A percentile compares a stretch with the other conserved stretches of the same genome.
phyloP scores from a whole-genome alignment of 2,329 filamentous ascomycete species.

The Xylaria sp. region DNA sequence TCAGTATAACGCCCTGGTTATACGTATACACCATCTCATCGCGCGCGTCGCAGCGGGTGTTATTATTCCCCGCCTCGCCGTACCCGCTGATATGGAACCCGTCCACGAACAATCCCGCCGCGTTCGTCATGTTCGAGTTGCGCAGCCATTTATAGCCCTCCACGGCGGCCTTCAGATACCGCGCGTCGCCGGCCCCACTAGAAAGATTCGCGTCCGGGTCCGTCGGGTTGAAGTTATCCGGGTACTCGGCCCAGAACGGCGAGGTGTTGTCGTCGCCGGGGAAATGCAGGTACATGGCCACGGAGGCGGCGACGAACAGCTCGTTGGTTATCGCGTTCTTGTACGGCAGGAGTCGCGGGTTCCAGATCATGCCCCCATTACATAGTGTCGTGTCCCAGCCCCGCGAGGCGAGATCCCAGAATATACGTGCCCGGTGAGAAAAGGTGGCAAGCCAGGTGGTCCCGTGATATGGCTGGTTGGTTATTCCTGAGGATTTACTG shows the following conservation, averaged over 20 bases:
- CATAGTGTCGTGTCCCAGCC: constrained; percentile 87
- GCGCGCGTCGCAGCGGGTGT: constrained; percentile 76
- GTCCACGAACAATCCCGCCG: constrained; percentile 77
- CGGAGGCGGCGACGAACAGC: constrained; percentile 82
- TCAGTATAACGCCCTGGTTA: constrained; percentile 90
- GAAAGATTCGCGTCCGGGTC: constrained; percentile 45
- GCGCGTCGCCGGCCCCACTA: constrained; percentile 56
- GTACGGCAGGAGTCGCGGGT: constrained; percentile 78
- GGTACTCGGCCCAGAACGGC: constrained; percentile 61
- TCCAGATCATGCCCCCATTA: constrained; percentile 90
- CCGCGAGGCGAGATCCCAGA: constrained; percentile 78
- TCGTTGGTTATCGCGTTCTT: constrained; percentile 98
- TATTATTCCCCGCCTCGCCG: constrained; percentile 63
- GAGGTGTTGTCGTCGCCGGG: constrained; percentile 78
- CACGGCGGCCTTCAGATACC: constrained; percentile 74
- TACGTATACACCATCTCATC: constrained; percentile 95
- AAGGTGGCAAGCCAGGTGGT: constrained; percentile 76
- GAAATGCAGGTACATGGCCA: constrained; percentile 89
- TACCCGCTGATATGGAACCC: constrained; percentile 84
- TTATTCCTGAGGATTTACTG: constrained; percentile 28
- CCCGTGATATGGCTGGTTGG: constrained; percentile 72
- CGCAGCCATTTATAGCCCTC: constrained; percentile 83
- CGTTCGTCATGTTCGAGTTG: constrained; percentile 79
- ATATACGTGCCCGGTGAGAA: constrained; percentile 80
- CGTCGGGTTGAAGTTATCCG: constrained; percentile 14